A percentile compares a stretch with the other conserved stretches of the same genome.
Conservation (phyloP, 2,329 filamentous ascomycete species). For the Ascochyta lentis region DNA sequence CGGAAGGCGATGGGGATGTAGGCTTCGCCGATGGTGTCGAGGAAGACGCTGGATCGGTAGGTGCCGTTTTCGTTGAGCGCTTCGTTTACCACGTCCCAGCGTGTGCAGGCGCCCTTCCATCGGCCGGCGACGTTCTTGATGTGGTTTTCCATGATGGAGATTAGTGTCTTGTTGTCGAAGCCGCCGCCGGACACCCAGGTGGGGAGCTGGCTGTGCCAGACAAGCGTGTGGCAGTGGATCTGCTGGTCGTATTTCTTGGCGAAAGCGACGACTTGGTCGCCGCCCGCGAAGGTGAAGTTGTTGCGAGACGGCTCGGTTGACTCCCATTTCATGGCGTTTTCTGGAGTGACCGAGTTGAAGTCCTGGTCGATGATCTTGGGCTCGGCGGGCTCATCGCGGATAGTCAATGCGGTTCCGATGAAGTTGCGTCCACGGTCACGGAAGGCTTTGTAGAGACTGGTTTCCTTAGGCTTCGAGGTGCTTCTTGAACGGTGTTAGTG, state of each 20-base stretch:
- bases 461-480: constrained; percentile 17
- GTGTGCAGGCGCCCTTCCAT: constrained; percentile 49
- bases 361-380: constrained; percentile 34
- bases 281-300: constrained; percentile 49
- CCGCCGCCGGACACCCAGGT: constrained; percentile 48
- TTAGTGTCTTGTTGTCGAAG: constrained; percentile 51
- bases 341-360: constrained; percentile 40
- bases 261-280: constrained; percentile 45
- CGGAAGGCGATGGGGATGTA: constrained; percentile 56
- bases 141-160: constrained; percentile 52
- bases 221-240: constrained; percentile 50
- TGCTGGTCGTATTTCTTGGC: constrained; percentile 45
- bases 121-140: constrained; percentile 49
- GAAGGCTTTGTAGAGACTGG: constrained; percentile 38
- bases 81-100: constrained; percentile 53
- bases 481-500: constrained; percentile 1
- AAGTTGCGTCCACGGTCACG: constrained; percentile 30
- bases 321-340: constrained; percentile 46
- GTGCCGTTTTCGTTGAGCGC: constrained; percentile 57
- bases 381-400: constrained; percentile 35
- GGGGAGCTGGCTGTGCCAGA: constrained; percentile 53
- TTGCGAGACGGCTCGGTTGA: constrained; percentile 45
- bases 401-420: constrained; percentile 36
- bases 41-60: constrained; percentile 52
- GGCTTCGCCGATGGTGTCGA: constrained; percentile 52